A percentile compares a stretch with the other conserved stretches of the same genome.
Conservation (phyloP, 441 rosid genomes). For the Erodium texanum region DNA sequence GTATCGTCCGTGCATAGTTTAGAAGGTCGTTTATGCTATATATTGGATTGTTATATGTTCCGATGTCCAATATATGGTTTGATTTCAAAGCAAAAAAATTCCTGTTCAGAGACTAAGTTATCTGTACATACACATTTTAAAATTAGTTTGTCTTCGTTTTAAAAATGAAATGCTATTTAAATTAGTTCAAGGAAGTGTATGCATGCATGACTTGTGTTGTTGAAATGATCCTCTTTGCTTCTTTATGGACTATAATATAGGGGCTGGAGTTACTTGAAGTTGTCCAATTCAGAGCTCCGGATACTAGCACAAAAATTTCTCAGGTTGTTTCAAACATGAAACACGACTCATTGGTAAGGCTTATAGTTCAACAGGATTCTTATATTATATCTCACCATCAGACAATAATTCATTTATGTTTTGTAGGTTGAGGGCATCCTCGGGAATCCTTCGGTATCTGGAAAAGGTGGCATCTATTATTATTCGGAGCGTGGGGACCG, state of each 20-base stretch:
- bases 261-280: conserved; percentile 83
- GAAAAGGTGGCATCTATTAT: conserved; percentile 71
- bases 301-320: conserved; percentile 61
- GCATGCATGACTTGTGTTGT: conserved; percentile 9
- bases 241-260: conserved; percentile 31
- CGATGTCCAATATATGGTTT: neutral
- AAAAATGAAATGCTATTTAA: neutral
- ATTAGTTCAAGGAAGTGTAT: neutral
- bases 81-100: conserved; percentile 2
- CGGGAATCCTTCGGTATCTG: conserved; percentile 57
- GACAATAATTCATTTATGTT: conserved; percentile 16
- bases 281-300: conserved; percentile 85
- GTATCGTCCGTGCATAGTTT: neutral
- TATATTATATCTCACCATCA: neutral
- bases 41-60: neutral
- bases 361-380: neutral
- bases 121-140: neutral
- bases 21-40: neutral
- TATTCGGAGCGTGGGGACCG: conserved; percentile 96
- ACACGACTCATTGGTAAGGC: conserved; percentile 64
- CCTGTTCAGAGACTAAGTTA: neutral
- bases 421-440: conserved; percentile 78
- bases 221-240: conserved; percentile 14
- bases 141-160: neutral
- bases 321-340: conserved; percentile 54